phyloP scores from a whole-genome alignment of 2,329 filamentous ascomycete genomes.

The Xylaria sp. region DNA sequence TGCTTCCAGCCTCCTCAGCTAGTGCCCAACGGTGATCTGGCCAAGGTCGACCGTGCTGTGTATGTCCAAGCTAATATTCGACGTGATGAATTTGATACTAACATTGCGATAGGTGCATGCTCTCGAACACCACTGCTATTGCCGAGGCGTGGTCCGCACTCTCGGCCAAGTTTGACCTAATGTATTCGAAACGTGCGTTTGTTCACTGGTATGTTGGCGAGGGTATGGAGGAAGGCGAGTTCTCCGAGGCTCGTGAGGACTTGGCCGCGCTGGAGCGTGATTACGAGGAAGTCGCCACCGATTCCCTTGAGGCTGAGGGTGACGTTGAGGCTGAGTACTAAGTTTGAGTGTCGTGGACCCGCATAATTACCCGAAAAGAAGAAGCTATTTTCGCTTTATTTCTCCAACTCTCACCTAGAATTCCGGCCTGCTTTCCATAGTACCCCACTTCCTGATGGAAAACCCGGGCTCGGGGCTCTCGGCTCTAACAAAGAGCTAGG shows the following conservation, averaged over 20 bases:
- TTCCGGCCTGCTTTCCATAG: constrained; percentile 27
- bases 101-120: constrained; percentile 79
- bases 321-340: constrained; percentile 93
- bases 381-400: constrained; percentile 37
- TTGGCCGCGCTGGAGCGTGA: constrained; percentile 97
- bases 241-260: constrained; percentile 99
- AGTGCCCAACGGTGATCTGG: constrained; percentile 96
- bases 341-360: constrained; percentile 37
- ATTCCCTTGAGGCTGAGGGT: constrained; percentile 90
- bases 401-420: constrained; percentile 30
- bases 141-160: constrained; percentile 97
- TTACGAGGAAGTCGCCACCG: constrained; percentile 98
- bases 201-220: constrained; percentile 99
- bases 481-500: constrained; percentile 25
- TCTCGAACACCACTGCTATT: constrained; percentile 98
- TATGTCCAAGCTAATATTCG: constrained; percentile 72
- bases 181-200: constrained; percentile 99
- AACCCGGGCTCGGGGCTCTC: constrained; percentile 8
- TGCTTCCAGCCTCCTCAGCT: constrained; percentile 98
- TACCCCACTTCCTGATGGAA: constrained; percentile 18
- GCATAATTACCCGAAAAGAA: constrained; percentile 39
- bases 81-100: constrained; percentile 24
- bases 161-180: constrained; percentile 98
- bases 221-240: constrained; percentile 99
- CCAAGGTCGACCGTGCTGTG: constrained; percentile 98